A percentile compares a stretch with the other conserved stretches of the same genome.
These are phyloP conservation scores for Penicillium sp. DNA, from an alignment of 2,329 filamentous ascomycete species.

Conservation along the genomic window DNA sequence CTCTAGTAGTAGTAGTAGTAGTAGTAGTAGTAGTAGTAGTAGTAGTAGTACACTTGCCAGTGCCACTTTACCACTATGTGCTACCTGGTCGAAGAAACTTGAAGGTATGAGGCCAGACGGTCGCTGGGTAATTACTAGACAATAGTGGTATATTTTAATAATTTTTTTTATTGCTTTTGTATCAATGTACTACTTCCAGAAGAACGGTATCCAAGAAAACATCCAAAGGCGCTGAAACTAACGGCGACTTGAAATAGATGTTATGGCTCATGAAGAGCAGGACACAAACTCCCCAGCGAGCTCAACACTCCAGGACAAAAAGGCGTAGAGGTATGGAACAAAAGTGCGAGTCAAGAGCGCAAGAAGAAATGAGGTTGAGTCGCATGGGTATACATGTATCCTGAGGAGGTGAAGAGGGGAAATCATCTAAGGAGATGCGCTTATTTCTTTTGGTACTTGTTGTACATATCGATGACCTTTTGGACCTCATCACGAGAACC, in stretches of 20 bases:
- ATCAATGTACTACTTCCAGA: conserved; percentile 4
- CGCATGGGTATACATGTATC: conserved; percentile 9
- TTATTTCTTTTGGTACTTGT: conserved; percentile 48
- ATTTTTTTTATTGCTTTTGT: conserved; percentile 14
- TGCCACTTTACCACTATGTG: no score
- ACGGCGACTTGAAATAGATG: conserved; percentile 7
- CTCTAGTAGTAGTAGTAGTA: no score
- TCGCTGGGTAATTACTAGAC: background rate
- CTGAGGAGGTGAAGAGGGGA: conserved; percentile 8
- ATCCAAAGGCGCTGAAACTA: conserved; percentile 15
- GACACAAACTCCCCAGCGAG: conserved; percentile 6
- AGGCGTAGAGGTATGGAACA: conserved; percentile 8
- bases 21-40: no score
- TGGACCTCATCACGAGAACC: conserved; percentile 94
- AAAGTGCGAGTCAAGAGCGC: background rate
- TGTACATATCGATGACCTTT: conserved; percentile 87
- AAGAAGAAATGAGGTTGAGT: conserved; percentile 10
- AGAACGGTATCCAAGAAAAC: conserved; percentile 6
- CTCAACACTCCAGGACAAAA: conserved; percentile 15
- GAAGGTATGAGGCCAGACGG: no score
- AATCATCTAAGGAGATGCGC: conserved; percentile 1
- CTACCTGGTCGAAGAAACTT: no score
- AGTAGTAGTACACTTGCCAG: no score
- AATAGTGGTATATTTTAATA: conserved; percentile 7
- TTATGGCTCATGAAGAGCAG: conserved; percentile 5